Base-by-base conservation (phyloP, 805 yeast species). In the Dipodascus geniculatus region DNA sequence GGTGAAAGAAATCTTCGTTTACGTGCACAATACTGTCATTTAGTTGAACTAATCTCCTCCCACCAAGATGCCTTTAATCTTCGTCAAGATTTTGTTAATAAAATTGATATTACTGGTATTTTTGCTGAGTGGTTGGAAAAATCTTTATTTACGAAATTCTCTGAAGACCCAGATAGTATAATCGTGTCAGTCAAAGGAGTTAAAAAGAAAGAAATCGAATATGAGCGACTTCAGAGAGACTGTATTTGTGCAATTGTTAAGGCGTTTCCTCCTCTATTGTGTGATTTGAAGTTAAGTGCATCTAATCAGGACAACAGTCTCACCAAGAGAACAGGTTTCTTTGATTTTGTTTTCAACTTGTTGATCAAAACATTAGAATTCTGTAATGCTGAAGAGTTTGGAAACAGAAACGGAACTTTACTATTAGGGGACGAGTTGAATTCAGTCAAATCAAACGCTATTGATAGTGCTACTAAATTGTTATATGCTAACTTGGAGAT, bases 401-500 rank as follows among this genome's bases (percentile, higher is more conserved):
- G 16, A 24, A 22, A 49, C 33, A 6, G 14, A n/a, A 6, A 4
- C 51, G 58, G 42, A 48, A 28, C 48, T 50, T 2, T 44, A 20
- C 49, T 24, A 44, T 17, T 55, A 23, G 50, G 50, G 14, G 62
- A 56, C 28, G 56, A 53, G 55, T 50, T 58, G 22, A 50, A 56
- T 0, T 31, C 50, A 22, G 51, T 87, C 31, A 75, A 81, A 20
- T 86, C 83, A 19, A 80, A 82, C 65, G 79, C 83, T 9, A 78
- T 87, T 53, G 69, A 72, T 20, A 80, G 86, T 20, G 71, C 87
- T 51, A 80, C 89, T 1, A 85, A 85, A 58, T 66, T 88, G 52
- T 71, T 88, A 49, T 81, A 78, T 60, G 76, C 87, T 2, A 88
- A 88, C 61, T 80, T 84, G 4, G 88, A 84, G 53, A 81, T 85